Base-by-base conservation (phyloP, 805 yeast genomes). In the Scheffersomyces spartinae region DNA sequence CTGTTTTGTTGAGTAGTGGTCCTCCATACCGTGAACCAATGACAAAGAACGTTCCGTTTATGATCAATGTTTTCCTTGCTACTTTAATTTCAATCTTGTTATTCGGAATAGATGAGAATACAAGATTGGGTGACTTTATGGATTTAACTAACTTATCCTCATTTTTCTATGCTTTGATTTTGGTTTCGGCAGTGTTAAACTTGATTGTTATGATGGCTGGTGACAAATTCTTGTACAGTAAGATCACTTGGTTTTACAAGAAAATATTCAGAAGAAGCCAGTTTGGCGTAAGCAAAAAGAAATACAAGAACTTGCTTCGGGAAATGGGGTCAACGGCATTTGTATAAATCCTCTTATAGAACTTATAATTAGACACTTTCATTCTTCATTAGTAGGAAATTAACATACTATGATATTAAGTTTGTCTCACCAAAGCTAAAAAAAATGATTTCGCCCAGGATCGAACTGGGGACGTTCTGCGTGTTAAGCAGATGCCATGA, bases 391-490 rank as follows among this genome's bases (percentile, higher is more conserved):
- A 17, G 9, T 17, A n/a, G n/a, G 19, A 17, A 20, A 20, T 7
- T 9, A 20, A 6, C 12, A 11, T 20, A 11, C 21, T 17, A 17
- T 9, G 19, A 20, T 20, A 20, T 20, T 11, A 17, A 20, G 21
- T 12, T 12, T 20, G 21, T 9, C 6, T 20, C 21, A 6, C 21
- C 21, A 6, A 13, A 20, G 19, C 19, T 9, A 43, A 54, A 60
- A 63, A 49, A 50, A 49, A 41, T 85, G 95, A 84, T 79, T 83
- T 76, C 80, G 85, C 96, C 96, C 96, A 86, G 96, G 96, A 84
- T 88, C 95, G 96, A 88, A 88, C 96, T 85, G 95, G 96, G 95
- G 96, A 88, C 96, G 85, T 82, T 82, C 91, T 84, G 95, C 95
- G 95, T 86, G 96, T 86, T 84, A 86, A 83, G 95, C 95, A 85